Conservation (phyloP, 2,329 filamentous ascomycete species). For the Pseudofabraea citricarpa region DNA sequence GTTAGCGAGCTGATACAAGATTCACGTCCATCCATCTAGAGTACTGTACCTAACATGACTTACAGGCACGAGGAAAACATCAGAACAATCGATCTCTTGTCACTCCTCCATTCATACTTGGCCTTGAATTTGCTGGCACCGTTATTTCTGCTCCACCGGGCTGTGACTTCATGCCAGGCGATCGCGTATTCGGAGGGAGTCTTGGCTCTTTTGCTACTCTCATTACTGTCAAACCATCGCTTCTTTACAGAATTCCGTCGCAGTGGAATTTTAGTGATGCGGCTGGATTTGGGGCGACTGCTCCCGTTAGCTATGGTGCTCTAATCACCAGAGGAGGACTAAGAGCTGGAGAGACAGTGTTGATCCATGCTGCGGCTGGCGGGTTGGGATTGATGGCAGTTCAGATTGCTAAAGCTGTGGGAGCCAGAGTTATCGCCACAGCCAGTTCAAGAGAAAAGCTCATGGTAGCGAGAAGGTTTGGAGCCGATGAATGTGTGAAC, state of each 20-base stretch:
- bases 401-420: constrained; percentile 47
- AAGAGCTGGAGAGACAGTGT: constrained; percentile 40
- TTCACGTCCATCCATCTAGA: constrained; percentile 3
- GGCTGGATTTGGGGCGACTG: constrained; percentile 48
- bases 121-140: constrained; percentile 56
- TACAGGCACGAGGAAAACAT: constrained; percentile 47
- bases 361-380: constrained; percentile 52
- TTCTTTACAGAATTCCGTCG: constrained; percentile 39
- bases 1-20: not conserved
- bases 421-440: constrained; percentile 49
- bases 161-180: constrained; percentile 37
- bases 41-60: constrained; percentile 1
- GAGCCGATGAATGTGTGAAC: constrained; percentile 37
- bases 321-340: constrained; percentile 37
- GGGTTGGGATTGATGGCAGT: constrained; percentile 51
- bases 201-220: constrained; percentile 49
- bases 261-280: constrained; percentile 42
- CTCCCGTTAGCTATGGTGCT: constrained; percentile 49
- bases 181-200: constrained; percentile 47
- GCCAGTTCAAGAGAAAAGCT: constrained; percentile 43
- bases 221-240: constrained; percentile 34
- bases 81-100: constrained; percentile 55
- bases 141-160: constrained; percentile 34
- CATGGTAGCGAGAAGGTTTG: constrained; percentile 32
- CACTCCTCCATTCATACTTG: constrained; percentile 51